Evolutionary conservation across 352 stramenopile species (phyloP).

Genomic region (Lagenidium sp.): DNA sequence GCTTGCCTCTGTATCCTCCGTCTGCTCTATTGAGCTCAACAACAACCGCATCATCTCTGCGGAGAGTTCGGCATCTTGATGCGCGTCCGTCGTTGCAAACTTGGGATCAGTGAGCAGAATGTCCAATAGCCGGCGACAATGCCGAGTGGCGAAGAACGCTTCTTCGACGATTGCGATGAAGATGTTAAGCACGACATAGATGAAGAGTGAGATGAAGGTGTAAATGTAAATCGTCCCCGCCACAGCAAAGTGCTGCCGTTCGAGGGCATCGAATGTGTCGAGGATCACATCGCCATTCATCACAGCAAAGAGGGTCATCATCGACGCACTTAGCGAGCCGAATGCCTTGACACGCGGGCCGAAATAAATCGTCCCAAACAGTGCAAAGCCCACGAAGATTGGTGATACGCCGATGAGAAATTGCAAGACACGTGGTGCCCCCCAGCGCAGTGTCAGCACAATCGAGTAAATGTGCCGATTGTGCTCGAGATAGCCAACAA

Average conservation of each 20-base stretch:
- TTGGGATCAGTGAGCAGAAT: conserved; percentile 45
- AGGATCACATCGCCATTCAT: conserved; percentile 90
- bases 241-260: conserved; percentile 48
- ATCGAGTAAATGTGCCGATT: conserved; percentile 85
- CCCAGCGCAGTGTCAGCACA: conserved; percentile 83
- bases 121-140: conserved; percentile 45
- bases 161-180: conserved; percentile 90
- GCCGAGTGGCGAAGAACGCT: conserved; percentile 84
- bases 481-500: conserved; percentile 85
- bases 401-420: conserved; percentile 85
- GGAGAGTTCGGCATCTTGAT: conserved; percentile 10
- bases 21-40: too few relatives aligned
- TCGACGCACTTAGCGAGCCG: conserved; percentile 47
- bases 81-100: conserved; percentile 19
- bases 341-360: conserved; percentile 74
- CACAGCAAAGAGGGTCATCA: conserved; percentile 82
- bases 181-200: conserved; percentile 91
- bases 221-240: conserved; percentile 81
- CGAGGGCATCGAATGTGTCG: conserved; percentile 84
- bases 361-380: conserved; percentile 89
- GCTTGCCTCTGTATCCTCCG: background rate
- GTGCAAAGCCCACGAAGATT: conserved; percentile 81
- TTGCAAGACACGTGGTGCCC: conserved; percentile 69
- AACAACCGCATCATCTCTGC: conserved; percentile 42
- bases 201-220: conserved; percentile 88